These are phyloP conservation scores for Trichoderma orchidacearum DNA, from an alignment of 495 filamentous ascomycete genomes.

Conservation along the genomic window DNA sequence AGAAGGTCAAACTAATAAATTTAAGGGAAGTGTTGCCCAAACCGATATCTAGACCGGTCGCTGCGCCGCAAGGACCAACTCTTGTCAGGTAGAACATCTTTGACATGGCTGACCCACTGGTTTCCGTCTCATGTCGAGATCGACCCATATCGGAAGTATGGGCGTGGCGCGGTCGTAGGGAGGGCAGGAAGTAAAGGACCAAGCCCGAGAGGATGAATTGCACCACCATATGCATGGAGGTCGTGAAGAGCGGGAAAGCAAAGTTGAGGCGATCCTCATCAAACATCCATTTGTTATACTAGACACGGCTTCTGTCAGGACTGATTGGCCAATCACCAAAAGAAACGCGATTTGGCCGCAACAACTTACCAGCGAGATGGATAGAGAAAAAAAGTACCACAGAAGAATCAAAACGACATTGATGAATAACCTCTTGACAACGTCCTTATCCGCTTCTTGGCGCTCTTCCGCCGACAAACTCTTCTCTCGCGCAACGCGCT, in stretches of 20 bases:
- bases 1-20: slow-evolving; percentile 93
- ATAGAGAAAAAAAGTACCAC: slow-evolving; percentile 92
- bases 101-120: slow-evolving; percentile 61
- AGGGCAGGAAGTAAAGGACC: slow-evolving; percentile 73
- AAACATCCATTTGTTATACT: slow-evolving; percentile 99
- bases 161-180: slow-evolving; percentile 54
- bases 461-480: slow-evolving; percentile 46
- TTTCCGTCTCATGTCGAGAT: slow-evolving; percentile 38
- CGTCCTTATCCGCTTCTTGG: slow-evolving; percentile 53
- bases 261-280: slow-evolving; percentile 73
- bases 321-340: background rate
- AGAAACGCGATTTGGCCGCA: background rate
- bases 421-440: slow-evolving; percentile 50
- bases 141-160: slow-evolving; percentile 32
- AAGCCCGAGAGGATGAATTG: slow-evolving; percentile 76
- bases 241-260: slow-evolving; percentile 90
- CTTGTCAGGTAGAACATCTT: slow-evolving; percentile 83
- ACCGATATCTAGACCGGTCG: slow-evolving; percentile 92
- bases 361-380: slow-evolving; percentile 77
- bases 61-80: slow-evolving; percentile 83
- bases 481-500: slow-evolving; percentile 48
- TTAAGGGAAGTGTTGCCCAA: slow-evolving; percentile 90
- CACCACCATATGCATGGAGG: slow-evolving; percentile 88
- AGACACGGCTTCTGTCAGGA: slow-evolving; percentile 8
- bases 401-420: slow-evolving; percentile 68